phyloP scores from a whole-genome alignment of 192 early-diverging fungal genomes.

The Umbelopsis ramanniana region DNA sequence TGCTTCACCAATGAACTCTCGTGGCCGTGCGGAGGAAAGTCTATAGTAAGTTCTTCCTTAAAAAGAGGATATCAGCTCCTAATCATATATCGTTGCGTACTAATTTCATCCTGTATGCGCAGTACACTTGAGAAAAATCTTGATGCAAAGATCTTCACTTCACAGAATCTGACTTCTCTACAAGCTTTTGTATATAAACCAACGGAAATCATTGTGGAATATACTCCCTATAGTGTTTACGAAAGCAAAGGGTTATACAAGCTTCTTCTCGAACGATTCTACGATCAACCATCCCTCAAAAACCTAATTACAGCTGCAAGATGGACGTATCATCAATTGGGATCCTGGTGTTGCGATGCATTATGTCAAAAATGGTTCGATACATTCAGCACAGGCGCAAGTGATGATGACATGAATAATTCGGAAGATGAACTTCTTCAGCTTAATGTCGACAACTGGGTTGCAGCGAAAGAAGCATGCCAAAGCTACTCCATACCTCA shows the following conservation, averaged over 20 bases:
- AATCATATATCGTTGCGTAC: neutral
- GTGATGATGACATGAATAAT: no score
- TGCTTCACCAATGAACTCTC: conserved; percentile 76
- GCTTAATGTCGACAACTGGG: no score
- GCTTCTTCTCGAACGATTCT: conserved; percentile 41
- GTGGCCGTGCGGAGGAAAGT: conserved; percentile 5
- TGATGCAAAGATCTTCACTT: conserved; percentile 63
- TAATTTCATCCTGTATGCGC: neutral
- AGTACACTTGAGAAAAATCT: conserved; percentile 61
- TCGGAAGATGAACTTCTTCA: no score
- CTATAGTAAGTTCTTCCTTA: conserved; percentile 16
- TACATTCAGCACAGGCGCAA: conserved; percentile 26
- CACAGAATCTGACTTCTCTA: conserved; percentile 38
- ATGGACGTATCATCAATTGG: conserved; percentile 61
- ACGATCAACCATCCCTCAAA: conserved; percentile 41
- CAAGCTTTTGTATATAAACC: conserved; percentile 45
- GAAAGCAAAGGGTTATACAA: conserved; percentile 47
- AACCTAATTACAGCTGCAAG: conserved; percentile 43
- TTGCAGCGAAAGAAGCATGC: neutral
- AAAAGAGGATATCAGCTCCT: neutral
- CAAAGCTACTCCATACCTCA: conserved; percentile 34
- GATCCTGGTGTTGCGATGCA: conserved; percentile 80
- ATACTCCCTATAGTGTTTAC: conserved; percentile 51
- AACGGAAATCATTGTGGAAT: conserved; percentile 51
- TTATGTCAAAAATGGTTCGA: conserved; percentile 62